Base-by-base conservation (phyloP, 306 rosid species). In the Castanea sativa region DNA sequence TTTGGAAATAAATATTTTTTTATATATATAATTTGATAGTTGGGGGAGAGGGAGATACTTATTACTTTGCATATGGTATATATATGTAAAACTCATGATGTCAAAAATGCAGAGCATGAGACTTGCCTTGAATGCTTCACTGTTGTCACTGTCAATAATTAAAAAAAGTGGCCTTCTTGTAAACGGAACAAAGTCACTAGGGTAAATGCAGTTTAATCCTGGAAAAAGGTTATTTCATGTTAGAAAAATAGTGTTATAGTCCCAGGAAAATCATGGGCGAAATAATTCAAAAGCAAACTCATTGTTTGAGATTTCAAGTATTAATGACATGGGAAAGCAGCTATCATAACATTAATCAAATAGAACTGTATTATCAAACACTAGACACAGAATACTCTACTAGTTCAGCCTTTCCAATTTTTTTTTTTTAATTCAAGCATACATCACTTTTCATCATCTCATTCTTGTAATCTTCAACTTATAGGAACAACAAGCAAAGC, bases 91-190 rank as follows among this genome's bases (percentile, higher is more conserved):
- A 69, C 11, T 61, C 74, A 57, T 53, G 63, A 74, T 68, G 73
- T 76, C 78, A 79, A 63, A 27, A 76, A 25, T 78, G 55, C 43
- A 5, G 73, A 56, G 35, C 73, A 72, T 56, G 38, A 67, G 64
- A 71, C 94, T 91, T 88, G 86, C 98, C 99, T 92, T 92, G 82
- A 91, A 95, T 82, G 94, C 94, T 75, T 88, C 89, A 88, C 94
- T 92, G 87, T 75, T 81, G 72, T 90, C 94, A 72, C 87, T 88
- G 76, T 95, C 99, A 81, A 95, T 87, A 78, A 95, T 88, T 80
- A 95, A 78, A 82, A 92, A 86, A 81, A 92, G 91, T 55, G 98
- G 99, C 65, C 95, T 92, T 89, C 99, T 90, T 58, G 99, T 95
- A 84, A 95, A 95, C 12, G 99, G 97, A 77, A 91, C 74, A 60